Evolutionary conservation across 495 filamentous ascomycete species (phyloP), one percentile per base, ranked within the genome.

Genomic region (Hyaloscypha hepaticicola): DNA sequence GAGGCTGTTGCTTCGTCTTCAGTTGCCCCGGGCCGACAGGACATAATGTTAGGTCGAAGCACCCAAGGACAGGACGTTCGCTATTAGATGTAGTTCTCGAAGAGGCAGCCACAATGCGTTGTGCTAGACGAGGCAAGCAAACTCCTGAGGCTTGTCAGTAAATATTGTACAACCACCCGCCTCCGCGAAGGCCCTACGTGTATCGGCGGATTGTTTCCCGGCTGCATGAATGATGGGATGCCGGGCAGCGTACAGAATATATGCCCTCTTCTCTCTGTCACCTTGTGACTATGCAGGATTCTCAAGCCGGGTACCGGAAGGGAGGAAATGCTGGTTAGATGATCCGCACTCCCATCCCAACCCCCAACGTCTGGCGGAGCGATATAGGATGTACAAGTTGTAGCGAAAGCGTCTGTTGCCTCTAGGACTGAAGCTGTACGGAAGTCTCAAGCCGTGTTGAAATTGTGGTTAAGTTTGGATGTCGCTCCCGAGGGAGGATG

Each of bases 11-110:
- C 38, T 27, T 24, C 26, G 26, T 22, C 45, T 5, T 59, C 21
- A 5, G 22, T 12, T 41, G 52, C 26, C 19, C 25, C 55, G 27
- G 25, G 12, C n/a, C n/a, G n/a, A n/a, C n/a, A n/a, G n/a, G n/a
- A n/a, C n/a, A n/a, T n/a, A n/a, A n/a, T n/a, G n/a, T n/a, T n/a
- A n/a, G n/a, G n/a, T n/a, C n/a, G n/a, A n/a, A n/a, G n/a, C n/a
- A n/a, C n/a, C n/a, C 24, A 65, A 27, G 12, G 63, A 65, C 63
- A 65, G 59, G 52, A 55, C 27, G 26, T 45, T 45, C 16, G 7
- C 12, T 45, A 19, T 16, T 4, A 9, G 38, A 45, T 45, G 38
- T 45, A 45, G 9, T 9, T 4, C 38, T 45, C 3, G 4, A 14
- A 45, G 38, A 14, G 14, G 16, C 16, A 19, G 38, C 38, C 11